A percentile compares a stretch with the other conserved stretches of the same genome.
Evolutionary conservation across 768 basidiomycete genomes (phyloP).

Genomic region (Psilocybe sp.): DNA sequence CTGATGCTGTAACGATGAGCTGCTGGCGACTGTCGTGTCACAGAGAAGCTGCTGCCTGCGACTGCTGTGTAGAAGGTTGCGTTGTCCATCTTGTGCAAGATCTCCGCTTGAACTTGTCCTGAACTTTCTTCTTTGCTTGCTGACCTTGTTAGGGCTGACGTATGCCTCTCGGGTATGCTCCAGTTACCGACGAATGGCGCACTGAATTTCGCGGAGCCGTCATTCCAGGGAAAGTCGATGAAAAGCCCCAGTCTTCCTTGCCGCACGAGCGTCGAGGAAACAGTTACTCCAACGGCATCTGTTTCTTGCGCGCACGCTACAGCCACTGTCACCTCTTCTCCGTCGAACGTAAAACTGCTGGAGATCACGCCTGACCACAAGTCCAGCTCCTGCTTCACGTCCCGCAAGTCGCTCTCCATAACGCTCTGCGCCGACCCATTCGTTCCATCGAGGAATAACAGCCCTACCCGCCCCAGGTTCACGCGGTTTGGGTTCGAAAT

Average conservation of each 20-base stretch:
- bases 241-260: conserved; percentile 42
- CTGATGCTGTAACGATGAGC: conserved; percentile 46
- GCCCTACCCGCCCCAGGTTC: conserved; percentile 50
- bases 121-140: not conserved
- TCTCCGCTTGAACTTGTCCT: conserved; percentile 27
- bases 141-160: conserved; percentile 31
- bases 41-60: conserved; percentile 34
- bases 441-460: conserved; percentile 30
- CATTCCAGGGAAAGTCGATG: conserved; percentile 62
- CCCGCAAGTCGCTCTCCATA: conserved; percentile 34
- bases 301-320: conserved; percentile 36
- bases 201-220: conserved; percentile 51
- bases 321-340: conserved; percentile 32
- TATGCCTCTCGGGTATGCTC: conserved; percentile 45
- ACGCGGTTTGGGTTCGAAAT: conserved; percentile 57
- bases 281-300: conserved; percentile 36
- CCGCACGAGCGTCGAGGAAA: conserved; percentile 39
- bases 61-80: conserved; percentile 42
- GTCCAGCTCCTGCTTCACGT: conserved; percentile 41
- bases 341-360: conserved; percentile 40
- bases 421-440: conserved; percentile 20
- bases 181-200: conserved; percentile 58
- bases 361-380: conserved; percentile 54
- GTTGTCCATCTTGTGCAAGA: conserved; percentile 39
- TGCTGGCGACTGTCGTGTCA: conserved; percentile 39